Conservation (phyloP, 441 rosid species). For the Eutrema salsugineum region DNA sequence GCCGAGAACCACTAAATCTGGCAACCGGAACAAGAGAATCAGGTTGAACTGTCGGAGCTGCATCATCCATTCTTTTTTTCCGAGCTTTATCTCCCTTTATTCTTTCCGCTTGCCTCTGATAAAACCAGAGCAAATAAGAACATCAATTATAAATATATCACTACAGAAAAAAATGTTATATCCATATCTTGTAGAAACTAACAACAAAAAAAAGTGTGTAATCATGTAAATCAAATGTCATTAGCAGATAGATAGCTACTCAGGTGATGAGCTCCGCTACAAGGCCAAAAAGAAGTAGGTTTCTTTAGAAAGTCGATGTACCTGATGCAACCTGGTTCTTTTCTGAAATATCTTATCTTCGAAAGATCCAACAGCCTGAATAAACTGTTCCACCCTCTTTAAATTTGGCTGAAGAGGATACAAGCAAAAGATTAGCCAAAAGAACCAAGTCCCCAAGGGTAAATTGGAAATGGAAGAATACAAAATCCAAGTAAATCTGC, state of each 20-base stretch:
- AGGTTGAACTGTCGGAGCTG: constrained; percentile 59
- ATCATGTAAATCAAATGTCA: neutral
- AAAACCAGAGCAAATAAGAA: constrained; percentile 22
- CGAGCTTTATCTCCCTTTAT: constrained; percentile 78
- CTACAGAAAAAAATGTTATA: neutral
- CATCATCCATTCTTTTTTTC: constrained; percentile 77
- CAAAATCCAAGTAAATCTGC: neutral
- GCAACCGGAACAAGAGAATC: constrained; percentile 82
- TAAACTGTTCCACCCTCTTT: constrained; percentile 81
- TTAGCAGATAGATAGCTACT: neutral
- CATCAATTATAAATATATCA: constrained; percentile 6
- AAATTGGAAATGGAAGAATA: neutral
- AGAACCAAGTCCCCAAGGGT: neutral
- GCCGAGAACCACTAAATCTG: constrained; percentile 85
- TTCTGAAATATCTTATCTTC: constrained; percentile 97
- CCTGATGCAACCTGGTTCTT: constrained; percentile 87
- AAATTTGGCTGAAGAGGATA: constrained; percentile 63
- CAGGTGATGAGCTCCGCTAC: neutral
- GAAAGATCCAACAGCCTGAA: constrained; percentile 87
- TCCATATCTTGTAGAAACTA: neutral
- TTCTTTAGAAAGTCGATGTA: constrained; percentile 14
- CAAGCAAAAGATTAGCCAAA: constrained; percentile 2
- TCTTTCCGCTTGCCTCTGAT: constrained; percentile 89
- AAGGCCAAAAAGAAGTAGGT: neutral
- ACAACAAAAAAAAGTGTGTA: neutral